These are phyloP conservation scores for Chrysosporium keratinophilum DNA, from an alignment of 2,329 filamentous ascomycete genomes.

Conservation along the genomic window DNA sequence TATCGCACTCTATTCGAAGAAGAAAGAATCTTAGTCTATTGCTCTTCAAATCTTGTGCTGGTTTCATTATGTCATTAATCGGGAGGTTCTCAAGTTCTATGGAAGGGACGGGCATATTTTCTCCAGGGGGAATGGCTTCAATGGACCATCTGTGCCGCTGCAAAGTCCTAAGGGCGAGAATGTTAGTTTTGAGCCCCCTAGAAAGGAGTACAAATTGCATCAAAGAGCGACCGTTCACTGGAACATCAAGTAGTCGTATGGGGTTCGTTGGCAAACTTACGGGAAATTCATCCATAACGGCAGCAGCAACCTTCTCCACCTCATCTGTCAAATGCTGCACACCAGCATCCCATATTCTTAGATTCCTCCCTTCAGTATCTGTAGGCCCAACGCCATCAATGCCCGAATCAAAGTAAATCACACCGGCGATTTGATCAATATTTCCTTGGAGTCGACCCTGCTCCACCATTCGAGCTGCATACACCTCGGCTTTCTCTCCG, in stretches of 20 bases:
- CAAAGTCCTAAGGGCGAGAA: conserved; percentile 12
- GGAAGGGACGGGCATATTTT: too few species aligned
- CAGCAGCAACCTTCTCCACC: conserved; percentile 74
- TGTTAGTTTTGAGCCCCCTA: neutral
- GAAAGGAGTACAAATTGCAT: neutral
- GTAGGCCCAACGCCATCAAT: conserved; percentile 58
- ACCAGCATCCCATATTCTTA: conserved; percentile 80
- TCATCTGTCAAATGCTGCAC: conserved; percentile 80
- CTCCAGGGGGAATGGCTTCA: conserved; percentile 14
- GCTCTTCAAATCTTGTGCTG: too few species aligned
- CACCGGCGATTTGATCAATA: conserved; percentile 85
- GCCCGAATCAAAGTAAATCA: conserved; percentile 73
- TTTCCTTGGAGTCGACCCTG: conserved; percentile 76
- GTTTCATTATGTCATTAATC: too few species aligned
- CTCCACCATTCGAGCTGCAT: conserved; percentile 91
- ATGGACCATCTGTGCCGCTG: conserved; percentile 28
- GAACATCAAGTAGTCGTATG: neutral
- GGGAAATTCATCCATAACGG: conserved; percentile 71
- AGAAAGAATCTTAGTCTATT: too few species aligned
- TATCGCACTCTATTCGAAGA: too few species aligned
- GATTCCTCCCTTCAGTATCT: conserved; percentile 55
- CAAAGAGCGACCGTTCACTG: neutral
- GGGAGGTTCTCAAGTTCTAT: too few species aligned
- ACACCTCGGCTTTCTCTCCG: conserved; percentile 73
- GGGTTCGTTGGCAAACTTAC: conserved; percentile 36